These are phyloP conservation scores for Collybia sordida DNA, from an alignment of 768 basidiomycete genomes.

Conservation along the genomic window DNA sequence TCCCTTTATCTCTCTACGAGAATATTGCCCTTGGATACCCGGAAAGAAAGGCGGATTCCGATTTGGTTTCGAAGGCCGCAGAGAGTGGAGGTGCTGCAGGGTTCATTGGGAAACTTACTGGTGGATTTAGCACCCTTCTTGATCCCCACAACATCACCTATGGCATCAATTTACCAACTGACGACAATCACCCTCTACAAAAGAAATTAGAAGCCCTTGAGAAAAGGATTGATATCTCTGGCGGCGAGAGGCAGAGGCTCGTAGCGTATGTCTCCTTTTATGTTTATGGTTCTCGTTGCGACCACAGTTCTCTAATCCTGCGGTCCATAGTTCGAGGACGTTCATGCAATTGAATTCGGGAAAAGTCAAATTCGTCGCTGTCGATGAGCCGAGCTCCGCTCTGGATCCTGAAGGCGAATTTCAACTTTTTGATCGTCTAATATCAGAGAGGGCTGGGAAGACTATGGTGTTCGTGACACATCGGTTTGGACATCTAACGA, in stretches of 20 bases:
- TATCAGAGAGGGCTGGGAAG: constrained; percentile 38
- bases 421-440: constrained; percentile 36
- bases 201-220: constrained; percentile 6
- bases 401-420: constrained; percentile 46
- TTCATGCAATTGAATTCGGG: constrained; percentile 29
- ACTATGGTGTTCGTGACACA: constrained; percentile 39
- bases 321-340: constrained; percentile 24
- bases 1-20: constrained; percentile 43
- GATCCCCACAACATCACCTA: constrained; percentile 7
- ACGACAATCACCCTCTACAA: constrained; percentile 11
- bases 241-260: constrained; percentile 24
- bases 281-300: not conserved
- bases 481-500: constrained; percentile 35
- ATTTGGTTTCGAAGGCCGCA: constrained; percentile 27
- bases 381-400: constrained; percentile 50
- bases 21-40: constrained; percentile 35
- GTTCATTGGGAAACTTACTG: constrained; percentile 6
- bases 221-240: constrained; percentile 3
- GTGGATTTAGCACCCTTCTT: constrained; percentile 16
- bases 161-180: constrained; percentile 5
- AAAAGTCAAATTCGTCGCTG: constrained; percentile 34
- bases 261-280: constrained; percentile 18
- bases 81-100: constrained; percentile 23
- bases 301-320: too few relatives aligned
- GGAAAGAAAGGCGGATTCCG: constrained; percentile 9